Conservation (phyloP, 352 stramenopile genomes). For the Thalassiosira delicatula region DNA sequence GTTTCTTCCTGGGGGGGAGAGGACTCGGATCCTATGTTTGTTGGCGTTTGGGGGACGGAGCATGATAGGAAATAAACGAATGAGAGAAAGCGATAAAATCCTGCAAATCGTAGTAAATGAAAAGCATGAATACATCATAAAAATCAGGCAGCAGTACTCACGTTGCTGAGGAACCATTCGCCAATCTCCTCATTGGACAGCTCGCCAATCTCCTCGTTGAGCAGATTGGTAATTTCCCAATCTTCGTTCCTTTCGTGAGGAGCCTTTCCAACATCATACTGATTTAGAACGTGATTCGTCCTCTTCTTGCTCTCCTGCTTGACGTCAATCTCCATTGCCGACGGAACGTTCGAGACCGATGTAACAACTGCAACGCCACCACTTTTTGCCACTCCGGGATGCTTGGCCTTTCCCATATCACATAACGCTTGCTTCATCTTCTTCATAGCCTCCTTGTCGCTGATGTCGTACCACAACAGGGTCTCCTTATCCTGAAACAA, state of each 20-base stretch:
- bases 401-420: not conserved
- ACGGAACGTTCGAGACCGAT: no score
- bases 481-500: conserved; percentile 1
- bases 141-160: not conserved
- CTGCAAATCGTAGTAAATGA: not conserved
- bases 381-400: no score
- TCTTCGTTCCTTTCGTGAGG: not conserved
- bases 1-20: not conserved
- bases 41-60: no score
- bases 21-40: not conserved
- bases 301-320: not conserved
- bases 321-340: no score
- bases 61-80: no score
- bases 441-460: conserved; percentile 11
- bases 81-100: no score
- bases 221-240: not conserved
- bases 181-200: no score
- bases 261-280: not conserved
- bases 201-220: conserved; percentile 12
- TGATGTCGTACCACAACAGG: conserved; percentile 19
- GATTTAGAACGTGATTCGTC: not conserved
- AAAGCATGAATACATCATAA: not conserved
- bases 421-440: conserved; percentile 17
- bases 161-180: not conserved
- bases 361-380: no score